Evolutionary conservation across 1,284 basidiomycete genomes (phyloP).

Genomic region (Apiotrichum brassicae): DNA sequence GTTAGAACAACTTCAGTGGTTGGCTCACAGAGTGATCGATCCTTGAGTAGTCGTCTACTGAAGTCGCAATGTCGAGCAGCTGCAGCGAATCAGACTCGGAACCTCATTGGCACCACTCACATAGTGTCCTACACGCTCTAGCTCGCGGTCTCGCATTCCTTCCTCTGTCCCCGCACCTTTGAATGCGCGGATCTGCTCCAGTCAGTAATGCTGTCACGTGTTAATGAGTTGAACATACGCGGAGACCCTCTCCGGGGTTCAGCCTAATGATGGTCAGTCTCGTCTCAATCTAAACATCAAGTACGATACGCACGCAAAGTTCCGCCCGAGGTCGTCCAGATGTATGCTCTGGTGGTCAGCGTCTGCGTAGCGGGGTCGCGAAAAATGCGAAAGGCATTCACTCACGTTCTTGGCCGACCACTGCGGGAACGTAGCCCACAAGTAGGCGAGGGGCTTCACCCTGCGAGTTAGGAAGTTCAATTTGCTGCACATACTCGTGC

Average conservation of each 20-base stretch:
- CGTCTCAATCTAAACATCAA: no score
- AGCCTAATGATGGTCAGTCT: no score
- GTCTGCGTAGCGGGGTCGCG: no score
- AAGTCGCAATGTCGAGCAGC: constrained; percentile 30
- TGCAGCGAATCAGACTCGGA: constrained; percentile 1
- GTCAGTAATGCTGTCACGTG: background rate
- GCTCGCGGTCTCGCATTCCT: constrained; percentile 58
- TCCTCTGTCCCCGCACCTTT: constrained; percentile 64
- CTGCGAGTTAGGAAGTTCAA: constrained; percentile 25
- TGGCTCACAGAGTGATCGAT: constrained; percentile 38
- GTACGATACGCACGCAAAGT: no score
- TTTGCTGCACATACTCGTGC: constrained; percentile 52
- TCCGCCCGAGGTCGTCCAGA: constrained; percentile 78
- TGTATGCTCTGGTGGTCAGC: constrained; percentile 58
- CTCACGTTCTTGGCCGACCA: constrained; percentile 51
- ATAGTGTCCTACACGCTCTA: constrained; percentile 60
- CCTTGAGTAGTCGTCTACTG: constrained; percentile 33
- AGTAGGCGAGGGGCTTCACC: constrained; percentile 75
- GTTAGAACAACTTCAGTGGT: no score
- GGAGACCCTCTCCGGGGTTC: constrained; percentile 75
- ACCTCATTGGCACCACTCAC: constrained; percentile 23
- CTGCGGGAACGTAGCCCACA: constrained; percentile 78
- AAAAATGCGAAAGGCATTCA: background rate
- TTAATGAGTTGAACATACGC: constrained; percentile 36
- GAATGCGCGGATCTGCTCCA: constrained; percentile 60